phyloP scores from a whole-genome alignment of 257 asterid genomes.

The Salvia splendens region DNA sequence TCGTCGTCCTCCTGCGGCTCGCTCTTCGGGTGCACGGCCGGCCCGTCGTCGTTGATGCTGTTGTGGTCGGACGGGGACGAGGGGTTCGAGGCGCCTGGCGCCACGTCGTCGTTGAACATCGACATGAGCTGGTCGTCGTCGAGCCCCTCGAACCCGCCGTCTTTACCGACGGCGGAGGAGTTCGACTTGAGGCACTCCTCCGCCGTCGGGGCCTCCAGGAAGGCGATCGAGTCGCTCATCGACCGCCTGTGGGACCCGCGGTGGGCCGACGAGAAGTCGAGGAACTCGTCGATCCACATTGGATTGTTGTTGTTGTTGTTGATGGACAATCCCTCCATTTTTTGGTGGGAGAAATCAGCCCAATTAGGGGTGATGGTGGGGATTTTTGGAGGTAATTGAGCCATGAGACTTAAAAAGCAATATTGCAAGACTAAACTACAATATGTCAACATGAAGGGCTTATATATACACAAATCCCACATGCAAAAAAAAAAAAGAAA shows the following conservation, averaged over 20 bases:
- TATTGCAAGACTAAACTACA: constrained; percentile 35
- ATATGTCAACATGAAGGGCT: constrained; percentile 27
- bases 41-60: constrained; percentile 60
- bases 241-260: constrained; percentile 82
- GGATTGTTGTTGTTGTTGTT: constrained; percentile 29
- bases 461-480: constrained; percentile 35
- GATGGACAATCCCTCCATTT: constrained; percentile 37
- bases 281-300: constrained; percentile 79
- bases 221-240: constrained; percentile 75
- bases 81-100: constrained; percentile 47
- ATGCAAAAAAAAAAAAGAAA: constrained; percentile 28
- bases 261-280: constrained; percentile 70
- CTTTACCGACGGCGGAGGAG: constrained; percentile 28
- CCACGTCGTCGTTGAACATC: constrained; percentile 64
- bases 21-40: constrained; percentile 49
- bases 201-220: constrained; percentile 64
- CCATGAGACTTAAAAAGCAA: constrained; percentile 41
- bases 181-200: constrained; percentile 57
- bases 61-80: constrained; percentile 80
- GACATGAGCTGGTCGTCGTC: constrained; percentile 91
- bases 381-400: constrained; percentile 84
- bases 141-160: constrained; percentile 51
- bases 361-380: constrained; percentile 66
- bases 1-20: constrained; percentile 73
- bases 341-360: constrained; percentile 55